phyloP scores from a whole-genome alignment of 306 rosid species.

The Prunus fruticosa region DNA sequence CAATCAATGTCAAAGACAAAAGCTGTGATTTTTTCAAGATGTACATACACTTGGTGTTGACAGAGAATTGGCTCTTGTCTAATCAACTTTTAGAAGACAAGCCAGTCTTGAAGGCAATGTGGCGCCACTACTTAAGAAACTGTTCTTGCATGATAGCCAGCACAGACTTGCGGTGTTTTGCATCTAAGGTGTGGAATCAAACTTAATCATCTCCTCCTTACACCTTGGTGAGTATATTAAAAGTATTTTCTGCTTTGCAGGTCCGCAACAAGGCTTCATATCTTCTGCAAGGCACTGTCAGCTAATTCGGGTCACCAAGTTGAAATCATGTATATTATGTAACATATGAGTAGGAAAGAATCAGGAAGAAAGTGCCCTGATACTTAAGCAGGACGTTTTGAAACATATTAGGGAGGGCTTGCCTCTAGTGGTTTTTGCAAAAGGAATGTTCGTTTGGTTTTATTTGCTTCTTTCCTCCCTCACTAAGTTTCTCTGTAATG shows the following conservation, averaged over 20 bases:
- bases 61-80: slow-evolving; percentile 77
- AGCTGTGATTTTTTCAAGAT: slow-evolving; percentile 65
- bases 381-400: not conserved
- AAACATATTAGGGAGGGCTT: not conserved
- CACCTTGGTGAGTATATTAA: not conserved
- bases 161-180: slow-evolving; percentile 73
- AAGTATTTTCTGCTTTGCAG: slow-evolving; percentile 38
- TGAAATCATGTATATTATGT: not conserved
- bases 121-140: slow-evolving; percentile 51
- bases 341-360: not conserved
- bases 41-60: slow-evolving; percentile 67
- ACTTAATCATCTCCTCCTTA: slow-evolving; percentile 11
- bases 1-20: slow-evolving; percentile 63
- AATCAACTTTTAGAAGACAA: slow-evolving; percentile 36
- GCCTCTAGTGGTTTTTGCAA: not conserved
- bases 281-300: slow-evolving; percentile 61
- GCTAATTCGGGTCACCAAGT: not conserved
- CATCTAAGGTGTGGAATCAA: slow-evolving; percentile 66
- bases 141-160: slow-evolving; percentile 74
- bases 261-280: slow-evolving; percentile 81
- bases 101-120: slow-evolving; percentile 54
- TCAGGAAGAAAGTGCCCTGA: not conserved
- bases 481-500: not conserved
- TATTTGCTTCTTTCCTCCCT: not conserved
- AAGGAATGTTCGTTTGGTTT: not conserved